Percentiles rank a stretch among this genome's conserved stretches.
phyloP scores from a whole-genome alignment of 331 rosid species.

The Dryas integrifolia region DNA sequence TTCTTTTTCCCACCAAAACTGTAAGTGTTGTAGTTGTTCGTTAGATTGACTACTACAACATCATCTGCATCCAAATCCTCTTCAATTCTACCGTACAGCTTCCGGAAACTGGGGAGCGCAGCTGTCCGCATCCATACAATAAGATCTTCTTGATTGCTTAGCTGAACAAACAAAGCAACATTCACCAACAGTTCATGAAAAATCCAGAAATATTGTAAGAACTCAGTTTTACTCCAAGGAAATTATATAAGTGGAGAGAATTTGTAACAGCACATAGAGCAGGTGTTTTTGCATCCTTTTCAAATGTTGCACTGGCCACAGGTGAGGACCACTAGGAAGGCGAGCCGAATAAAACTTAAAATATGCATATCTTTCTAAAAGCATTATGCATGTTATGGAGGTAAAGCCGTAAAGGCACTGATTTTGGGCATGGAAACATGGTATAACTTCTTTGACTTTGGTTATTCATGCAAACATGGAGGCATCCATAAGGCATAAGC shows the following conservation, averaged over 20 bases:
- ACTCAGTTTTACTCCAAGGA: constrained; percentile 4
- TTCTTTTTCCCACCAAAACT: constrained; percentile 89
- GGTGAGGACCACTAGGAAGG: too few relatives aligned
- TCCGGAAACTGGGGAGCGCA: constrained; percentile 90
- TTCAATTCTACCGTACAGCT: constrained; percentile 89
- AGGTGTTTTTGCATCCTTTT: neutral
- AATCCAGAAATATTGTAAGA: constrained; percentile 17
- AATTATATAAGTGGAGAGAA: neutral
- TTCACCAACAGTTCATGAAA: constrained; percentile 25
- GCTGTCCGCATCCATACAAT: constrained; percentile 98
- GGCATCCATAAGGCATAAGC: too few relatives aligned
- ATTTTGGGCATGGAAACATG: too few relatives aligned
- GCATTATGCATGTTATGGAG: too few relatives aligned
- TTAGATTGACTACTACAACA: constrained; percentile 58
- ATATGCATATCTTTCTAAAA: too few relatives aligned
- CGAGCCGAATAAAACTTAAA: too few relatives aligned
- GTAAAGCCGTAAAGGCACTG: too few relatives aligned
- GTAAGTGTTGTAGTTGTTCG: constrained; percentile 81
- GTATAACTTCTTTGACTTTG: too few relatives aligned
- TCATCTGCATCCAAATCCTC: constrained; percentile 83
- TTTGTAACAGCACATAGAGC: neutral
- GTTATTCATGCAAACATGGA: too few relatives aligned
- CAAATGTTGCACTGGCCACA: too few relatives aligned
- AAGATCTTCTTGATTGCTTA: constrained; percentile 94
- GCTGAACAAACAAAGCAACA: constrained; percentile 43